Conservation (phyloP, 1,284 basidiomycete genomes). For the Fistulina hepatica region DNA sequence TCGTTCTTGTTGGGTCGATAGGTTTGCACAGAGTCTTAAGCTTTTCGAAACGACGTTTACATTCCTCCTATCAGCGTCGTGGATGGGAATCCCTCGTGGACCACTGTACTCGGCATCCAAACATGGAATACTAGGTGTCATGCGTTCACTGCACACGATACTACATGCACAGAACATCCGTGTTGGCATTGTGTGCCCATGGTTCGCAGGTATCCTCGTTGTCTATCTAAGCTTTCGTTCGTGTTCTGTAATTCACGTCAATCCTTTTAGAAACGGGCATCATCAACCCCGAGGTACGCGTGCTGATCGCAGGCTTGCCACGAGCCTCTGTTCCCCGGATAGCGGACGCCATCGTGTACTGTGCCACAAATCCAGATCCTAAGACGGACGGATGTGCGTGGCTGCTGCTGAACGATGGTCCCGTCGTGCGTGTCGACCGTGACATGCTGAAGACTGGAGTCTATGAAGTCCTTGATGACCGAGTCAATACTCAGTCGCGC, state of each 20-base stretch:
- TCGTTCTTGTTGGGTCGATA: slow-evolving; percentile 47
- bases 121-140: slow-evolving; percentile 42
- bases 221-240: slow-evolving; percentile 8
- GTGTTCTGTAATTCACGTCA: slow-evolving; percentile 3
- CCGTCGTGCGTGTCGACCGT: slow-evolving; percentile 34
- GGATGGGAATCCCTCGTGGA: slow-evolving; percentile 33
- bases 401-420: slow-evolving; percentile 38
- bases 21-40: slow-evolving; percentile 30
- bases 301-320: slow-evolving; percentile 41
- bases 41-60: too few relatives aligned
- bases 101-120: slow-evolving; percentile 41
- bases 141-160: slow-evolving; percentile 34
- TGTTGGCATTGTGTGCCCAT: slow-evolving; percentile 40
- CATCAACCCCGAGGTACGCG: slow-evolving; percentile 28
- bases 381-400: slow-evolving; percentile 36
- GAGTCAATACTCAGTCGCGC: background rate
- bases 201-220: slow-evolving; percentile 41
- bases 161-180: slow-evolving; percentile 32
- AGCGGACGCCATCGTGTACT: slow-evolving; percentile 40
- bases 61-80: slow-evolving; percentile 32
- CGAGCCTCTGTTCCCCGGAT: slow-evolving; percentile 37
- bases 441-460: background rate
- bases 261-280: slow-evolving; percentile 39
- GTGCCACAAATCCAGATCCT: slow-evolving; percentile 38
- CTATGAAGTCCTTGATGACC: slow-evolving; percentile 11